A percentile compares a stretch with the other conserved stretches of the same genome.
phyloP scores from a whole-genome alignment of 148 eudicot species.

The Rhododendron mucronatum region DNA sequence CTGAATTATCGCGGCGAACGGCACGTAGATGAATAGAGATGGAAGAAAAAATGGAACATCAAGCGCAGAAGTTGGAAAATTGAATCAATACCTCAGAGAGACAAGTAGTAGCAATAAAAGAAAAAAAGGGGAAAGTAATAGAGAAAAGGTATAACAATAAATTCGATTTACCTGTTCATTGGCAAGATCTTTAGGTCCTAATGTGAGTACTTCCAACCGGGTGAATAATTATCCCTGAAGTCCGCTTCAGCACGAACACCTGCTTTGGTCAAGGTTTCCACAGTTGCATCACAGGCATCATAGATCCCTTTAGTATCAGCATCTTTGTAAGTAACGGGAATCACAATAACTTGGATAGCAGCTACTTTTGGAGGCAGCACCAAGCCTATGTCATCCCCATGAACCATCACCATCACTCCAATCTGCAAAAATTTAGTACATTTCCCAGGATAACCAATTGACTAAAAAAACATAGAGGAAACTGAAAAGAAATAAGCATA shows the following conservation, averaged over 20 bases:
- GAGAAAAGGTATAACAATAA: not conserved
- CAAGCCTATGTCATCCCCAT: conserved; percentile 97
- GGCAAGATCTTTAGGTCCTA: conserved; percentile 94
- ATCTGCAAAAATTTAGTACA: no score
- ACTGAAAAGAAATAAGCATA: not conserved
- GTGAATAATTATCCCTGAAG: conserved; percentile 89
- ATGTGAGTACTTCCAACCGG: conserved; percentile 97
- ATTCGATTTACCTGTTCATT: conserved; percentile 60
- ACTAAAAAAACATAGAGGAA: not conserved
- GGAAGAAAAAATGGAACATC: conserved; percentile 3
- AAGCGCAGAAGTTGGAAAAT: not conserved
- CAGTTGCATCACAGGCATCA: conserved; percentile 70
- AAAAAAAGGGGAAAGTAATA: not conserved
- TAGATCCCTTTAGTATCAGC: conserved; percentile 69
- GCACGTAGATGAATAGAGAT: conserved; percentile 51
- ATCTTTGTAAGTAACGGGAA: conserved; percentile 94
- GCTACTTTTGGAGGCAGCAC: conserved; percentile 98
- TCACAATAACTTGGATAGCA: conserved; percentile 76
- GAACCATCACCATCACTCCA: conserved; percentile 99
- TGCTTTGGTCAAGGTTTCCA: conserved; percentile 43
- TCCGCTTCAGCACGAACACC: conserved; percentile 82
- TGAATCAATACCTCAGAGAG: not conserved
- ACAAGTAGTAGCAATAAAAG: not conserved
- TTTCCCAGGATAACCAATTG: not conserved
- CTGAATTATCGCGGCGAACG: conserved; percentile 81